These are phyloP conservation scores for Suaeda aralocaspica DNA, from an alignment of 148 eudicot genomes.

Conservation along the genomic window DNA sequence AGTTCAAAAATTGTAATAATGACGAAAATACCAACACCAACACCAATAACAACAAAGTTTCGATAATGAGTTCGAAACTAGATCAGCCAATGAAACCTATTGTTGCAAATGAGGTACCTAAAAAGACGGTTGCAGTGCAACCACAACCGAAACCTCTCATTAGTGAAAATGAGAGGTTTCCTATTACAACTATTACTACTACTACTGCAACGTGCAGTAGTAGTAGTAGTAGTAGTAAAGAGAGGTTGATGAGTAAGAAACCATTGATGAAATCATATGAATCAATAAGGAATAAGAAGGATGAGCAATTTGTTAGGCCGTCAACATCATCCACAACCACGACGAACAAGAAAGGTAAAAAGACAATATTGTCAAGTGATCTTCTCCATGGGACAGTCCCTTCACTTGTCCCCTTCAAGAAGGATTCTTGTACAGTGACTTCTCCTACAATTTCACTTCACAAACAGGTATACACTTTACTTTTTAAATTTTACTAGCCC, in stretches of 20 bases:
- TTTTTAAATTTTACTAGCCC: neutral
- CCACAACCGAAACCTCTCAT: neutral
- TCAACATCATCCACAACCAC: slow-evolving; percentile 13
- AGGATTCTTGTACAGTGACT: slow-evolving; percentile 31
- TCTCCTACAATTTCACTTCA: slow-evolving; percentile 36
- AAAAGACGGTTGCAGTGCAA: neutral
- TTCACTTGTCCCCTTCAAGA: slow-evolving; percentile 48
- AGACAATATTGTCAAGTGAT: slow-evolving; percentile 46
- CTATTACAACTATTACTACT: neutral
- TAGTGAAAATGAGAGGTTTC: slow-evolving; percentile 12
- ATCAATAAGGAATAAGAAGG: slow-evolving; percentile 48
- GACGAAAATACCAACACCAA: neutral
- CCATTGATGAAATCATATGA: slow-evolving; percentile 22
- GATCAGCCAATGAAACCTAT: neutral
- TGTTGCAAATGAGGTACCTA: neutral
- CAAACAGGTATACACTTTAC: slow-evolving; percentile 39
- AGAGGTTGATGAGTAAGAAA: slow-evolving; percentile 16
- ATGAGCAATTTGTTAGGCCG: slow-evolving; percentile 50
- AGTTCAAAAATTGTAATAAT: neutral
- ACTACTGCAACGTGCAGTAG: too few relatives aligned
- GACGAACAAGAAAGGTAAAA: slow-evolving; percentile 48
- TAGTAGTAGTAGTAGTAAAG: neutral
- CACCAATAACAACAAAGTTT: neutral
- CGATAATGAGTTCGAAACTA: neutral
- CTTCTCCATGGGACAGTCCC: slow-evolving; percentile 40